Conservation (phyloP, 495 filamentous ascomycete species). For the Viridothelium virens region DNA sequence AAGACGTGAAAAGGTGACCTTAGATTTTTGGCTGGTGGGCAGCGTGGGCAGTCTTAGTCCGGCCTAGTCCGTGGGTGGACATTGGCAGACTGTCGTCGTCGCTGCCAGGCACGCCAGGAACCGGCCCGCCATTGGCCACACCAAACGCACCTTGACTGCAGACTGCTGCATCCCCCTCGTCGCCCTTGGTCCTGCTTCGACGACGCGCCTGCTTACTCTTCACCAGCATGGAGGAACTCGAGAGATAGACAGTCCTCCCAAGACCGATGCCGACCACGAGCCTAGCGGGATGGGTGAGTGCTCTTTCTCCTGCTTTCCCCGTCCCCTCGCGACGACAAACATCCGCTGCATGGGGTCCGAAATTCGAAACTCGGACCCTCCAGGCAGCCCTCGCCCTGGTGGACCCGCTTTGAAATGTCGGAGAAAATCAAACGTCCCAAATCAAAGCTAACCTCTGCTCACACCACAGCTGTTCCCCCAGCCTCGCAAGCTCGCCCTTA, state of each 20-base stretch:
- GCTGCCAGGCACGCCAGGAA: slow-evolving; percentile 11
- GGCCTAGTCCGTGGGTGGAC: too few relatives aligned
- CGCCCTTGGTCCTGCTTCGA: neutral
- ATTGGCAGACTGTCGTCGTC: neutral
- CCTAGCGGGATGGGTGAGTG: slow-evolving; percentile 2
- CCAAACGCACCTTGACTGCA: slow-evolving; percentile 9
- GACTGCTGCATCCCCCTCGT: slow-evolving; percentile 7
- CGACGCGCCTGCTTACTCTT: neutral
- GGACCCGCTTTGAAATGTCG: neutral
- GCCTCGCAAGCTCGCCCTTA: neutral
- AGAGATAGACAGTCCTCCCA: neutral
- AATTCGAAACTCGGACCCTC: slow-evolving; percentile 1
- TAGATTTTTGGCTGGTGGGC: too few relatives aligned
- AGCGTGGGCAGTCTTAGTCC: too few relatives aligned
- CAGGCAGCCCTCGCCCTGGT: neutral
- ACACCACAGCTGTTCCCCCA: slow-evolving; percentile 3
- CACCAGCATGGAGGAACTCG: neutral
- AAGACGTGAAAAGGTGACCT: too few relatives aligned
- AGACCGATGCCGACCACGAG: slow-evolving; percentile 5
- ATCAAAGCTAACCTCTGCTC: neutral
- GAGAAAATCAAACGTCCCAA: neutral
- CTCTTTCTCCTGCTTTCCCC: neutral
- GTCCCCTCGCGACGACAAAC: neutral
- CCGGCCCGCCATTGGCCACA: neutral
- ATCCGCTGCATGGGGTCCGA: neutral